These are phyloP conservation scores for Aspergillus avenaceus DNA, from an alignment of 495 filamentous ascomycete genomes.

Conservation along the genomic window DNA sequence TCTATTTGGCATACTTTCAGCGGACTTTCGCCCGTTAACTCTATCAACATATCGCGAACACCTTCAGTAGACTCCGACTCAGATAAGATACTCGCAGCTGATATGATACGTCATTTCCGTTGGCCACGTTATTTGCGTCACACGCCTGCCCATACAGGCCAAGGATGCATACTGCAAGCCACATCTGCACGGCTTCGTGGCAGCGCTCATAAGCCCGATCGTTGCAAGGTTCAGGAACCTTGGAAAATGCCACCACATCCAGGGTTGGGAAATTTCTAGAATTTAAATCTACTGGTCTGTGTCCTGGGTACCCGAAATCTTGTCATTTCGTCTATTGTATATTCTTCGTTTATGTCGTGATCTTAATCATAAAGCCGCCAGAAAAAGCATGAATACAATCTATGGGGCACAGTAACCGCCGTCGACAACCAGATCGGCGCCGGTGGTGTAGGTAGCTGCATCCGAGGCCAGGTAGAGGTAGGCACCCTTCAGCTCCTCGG, in stretches of 20 bases:
- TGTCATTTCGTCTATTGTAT: neutral
- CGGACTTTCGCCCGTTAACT: no score
- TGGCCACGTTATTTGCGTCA: no score
- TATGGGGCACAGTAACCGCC: conserved; percentile 49
- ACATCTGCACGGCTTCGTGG: conserved; percentile 10
- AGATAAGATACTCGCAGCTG: no score
- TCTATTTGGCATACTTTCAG: no score
- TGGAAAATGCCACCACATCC: neutral
- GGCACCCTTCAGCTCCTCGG: conserved; percentile 79
- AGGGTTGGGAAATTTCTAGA: neutral
- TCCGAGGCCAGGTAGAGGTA: conserved; percentile 86
- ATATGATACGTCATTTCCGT: no score
- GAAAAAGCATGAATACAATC: conserved; percentile 2
- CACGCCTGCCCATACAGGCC: no score
- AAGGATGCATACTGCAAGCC: neutral
- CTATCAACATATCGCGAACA: no score
- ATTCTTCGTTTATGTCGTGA: neutral
- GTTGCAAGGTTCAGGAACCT: neutral
- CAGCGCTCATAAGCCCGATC: neutral
- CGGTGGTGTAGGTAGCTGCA: conserved; percentile 79
- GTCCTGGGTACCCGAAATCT: neutral
- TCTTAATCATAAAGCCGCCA: neutral
- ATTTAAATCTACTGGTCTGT: neutral
- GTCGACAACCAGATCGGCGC: conserved; percentile 68
- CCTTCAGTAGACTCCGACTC: no score